A percentile compares a stretch with the other conserved stretches of the same genome.
phyloP scores from a whole-genome alignment of 208 protist genomes.

The Acanthamoeba royreba region DNA sequence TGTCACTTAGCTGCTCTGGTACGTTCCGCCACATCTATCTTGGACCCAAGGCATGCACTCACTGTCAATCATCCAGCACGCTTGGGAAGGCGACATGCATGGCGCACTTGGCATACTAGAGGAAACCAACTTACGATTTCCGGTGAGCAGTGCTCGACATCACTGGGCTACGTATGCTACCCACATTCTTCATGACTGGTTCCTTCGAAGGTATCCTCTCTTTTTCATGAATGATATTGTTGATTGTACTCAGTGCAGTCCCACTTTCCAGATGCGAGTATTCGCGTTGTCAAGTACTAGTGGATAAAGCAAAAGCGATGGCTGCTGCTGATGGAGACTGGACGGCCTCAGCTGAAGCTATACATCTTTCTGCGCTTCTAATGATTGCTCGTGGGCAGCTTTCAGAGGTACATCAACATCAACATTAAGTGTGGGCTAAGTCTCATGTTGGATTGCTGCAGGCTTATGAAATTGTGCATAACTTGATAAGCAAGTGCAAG shows the following conservation, averaged over 20 bases:
- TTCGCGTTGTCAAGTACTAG: not conserved
- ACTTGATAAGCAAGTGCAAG: not conserved
- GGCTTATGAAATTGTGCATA: not conserved
- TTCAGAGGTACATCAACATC: not conserved
- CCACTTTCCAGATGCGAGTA: slow-evolving; percentile 4
- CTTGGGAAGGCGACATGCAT: not conserved
- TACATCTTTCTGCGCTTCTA: not conserved
- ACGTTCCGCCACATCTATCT: too few species aligned
- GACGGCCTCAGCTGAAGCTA: not conserved
- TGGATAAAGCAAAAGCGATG: slow-evolving; percentile 23
- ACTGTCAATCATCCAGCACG: not conserved
- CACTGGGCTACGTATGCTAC: not conserved
- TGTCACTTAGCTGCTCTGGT: not conserved
- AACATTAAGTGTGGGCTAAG: not conserved
- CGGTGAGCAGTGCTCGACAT: not conserved
- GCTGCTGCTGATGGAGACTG: not conserved
- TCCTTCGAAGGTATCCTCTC: not conserved
- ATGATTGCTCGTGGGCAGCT: not conserved
- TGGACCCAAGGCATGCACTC: too few species aligned
- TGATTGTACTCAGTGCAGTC: too few species aligned
- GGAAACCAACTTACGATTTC: not conserved
- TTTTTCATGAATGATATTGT: not conserved
- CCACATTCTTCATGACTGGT: slow-evolving; percentile 44
- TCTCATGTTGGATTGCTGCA: not conserved
- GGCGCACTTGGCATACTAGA: not conserved